Evolutionary conservation across 768 basidiomycete genomes (phyloP), one percentile per base, ranked within the genome.

Genomic region (Podaxis sp.): DNA sequence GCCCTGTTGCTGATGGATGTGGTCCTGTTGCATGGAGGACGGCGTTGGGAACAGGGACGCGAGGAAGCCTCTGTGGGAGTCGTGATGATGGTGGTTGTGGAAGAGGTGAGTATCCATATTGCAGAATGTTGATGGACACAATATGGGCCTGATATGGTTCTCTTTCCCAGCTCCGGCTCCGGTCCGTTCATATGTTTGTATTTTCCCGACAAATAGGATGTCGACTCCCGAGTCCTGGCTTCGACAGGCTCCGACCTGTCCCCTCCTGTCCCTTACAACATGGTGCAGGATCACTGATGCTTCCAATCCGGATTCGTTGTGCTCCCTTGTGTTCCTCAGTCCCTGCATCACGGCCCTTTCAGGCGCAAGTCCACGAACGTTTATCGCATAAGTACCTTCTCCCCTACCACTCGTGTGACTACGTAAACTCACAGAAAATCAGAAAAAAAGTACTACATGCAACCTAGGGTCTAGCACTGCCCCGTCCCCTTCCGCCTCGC

Each of bases 1-100:
- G 22, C 49, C 6, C 36, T 58, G 57, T 8, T 64, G 56, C 24
- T 54, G 59, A 13, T 59, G 66, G 6, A 26, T 36, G 19, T 58
- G 58, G 54, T 44, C 54, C 56, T 57, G 63, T 13, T 61, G 56
- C 58, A 51, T 51, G 12, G 42, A 17, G 42, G 53, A 30, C 30
- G 63, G 63, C 19, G 49, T 22, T 30, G 65, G 55, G 48, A 69
- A 69, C 8, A 72, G 62, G 19, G 66, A 66, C 24, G 68, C 64
- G 2, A 72, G 62, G 53, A 73, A 67, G 60, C 69, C 69, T 57
- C 67, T 72, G 49, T 71, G 65, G 22, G 15, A 12, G 52, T 40
- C 22, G 54, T 49, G 54, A 24, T 63, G 33, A 48, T 63, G 61
- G 54, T 63, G 22, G 54, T 56, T 46, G 12, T 56, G 38, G 33